phyloP scores from a whole-genome alignment of 495 filamentous ascomycete species.

The Hamigera avellanea region DNA sequence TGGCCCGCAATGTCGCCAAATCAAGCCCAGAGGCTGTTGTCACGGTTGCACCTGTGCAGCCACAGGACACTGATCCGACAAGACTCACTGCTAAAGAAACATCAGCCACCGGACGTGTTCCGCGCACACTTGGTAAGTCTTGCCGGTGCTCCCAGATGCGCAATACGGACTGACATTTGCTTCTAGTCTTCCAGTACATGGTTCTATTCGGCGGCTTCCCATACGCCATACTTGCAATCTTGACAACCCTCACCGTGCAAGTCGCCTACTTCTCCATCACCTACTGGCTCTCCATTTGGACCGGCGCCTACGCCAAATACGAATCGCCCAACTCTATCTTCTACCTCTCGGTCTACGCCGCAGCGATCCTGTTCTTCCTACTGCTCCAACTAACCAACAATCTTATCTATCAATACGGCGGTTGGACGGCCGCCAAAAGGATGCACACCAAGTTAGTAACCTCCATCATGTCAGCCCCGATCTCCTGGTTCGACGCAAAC shows the following conservation, averaged over 20 bases:
- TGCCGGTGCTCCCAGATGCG: neutral
- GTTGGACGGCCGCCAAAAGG: conserved; percentile 34
- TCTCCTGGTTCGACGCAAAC: conserved; percentile 85
- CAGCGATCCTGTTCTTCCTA: conserved; percentile 10
- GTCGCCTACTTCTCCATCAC: conserved; percentile 15
- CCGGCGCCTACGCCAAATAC: conserved; percentile 10
- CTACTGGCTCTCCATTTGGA: conserved; percentile 18
- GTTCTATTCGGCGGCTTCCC: conserved; percentile 9
- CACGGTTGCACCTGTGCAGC: neutral
- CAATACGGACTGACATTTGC: neutral
- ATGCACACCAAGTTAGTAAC: conserved; percentile 58
- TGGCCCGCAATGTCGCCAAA: too few species aligned
- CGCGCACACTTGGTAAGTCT: conserved; percentile 15
- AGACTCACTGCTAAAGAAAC: conserved; percentile 7
- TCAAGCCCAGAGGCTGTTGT: conserved; percentile 1
- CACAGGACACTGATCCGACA: neutral
- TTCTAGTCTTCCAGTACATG: conserved; percentile 13
- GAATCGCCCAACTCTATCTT: conserved; percentile 8
- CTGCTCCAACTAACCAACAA: conserved; percentile 12
- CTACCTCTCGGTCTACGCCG: conserved; percentile 14
- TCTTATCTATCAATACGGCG: conserved; percentile 15
- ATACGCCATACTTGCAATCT: conserved; percentile 9
- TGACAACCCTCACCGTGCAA: conserved; percentile 12
- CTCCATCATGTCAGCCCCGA: conserved; percentile 61
- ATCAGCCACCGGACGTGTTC: conserved; percentile 12